Base-by-base conservation (phyloP, 2,329 filamentous ascomycete species). In the Balansia obtecta region DNA sequence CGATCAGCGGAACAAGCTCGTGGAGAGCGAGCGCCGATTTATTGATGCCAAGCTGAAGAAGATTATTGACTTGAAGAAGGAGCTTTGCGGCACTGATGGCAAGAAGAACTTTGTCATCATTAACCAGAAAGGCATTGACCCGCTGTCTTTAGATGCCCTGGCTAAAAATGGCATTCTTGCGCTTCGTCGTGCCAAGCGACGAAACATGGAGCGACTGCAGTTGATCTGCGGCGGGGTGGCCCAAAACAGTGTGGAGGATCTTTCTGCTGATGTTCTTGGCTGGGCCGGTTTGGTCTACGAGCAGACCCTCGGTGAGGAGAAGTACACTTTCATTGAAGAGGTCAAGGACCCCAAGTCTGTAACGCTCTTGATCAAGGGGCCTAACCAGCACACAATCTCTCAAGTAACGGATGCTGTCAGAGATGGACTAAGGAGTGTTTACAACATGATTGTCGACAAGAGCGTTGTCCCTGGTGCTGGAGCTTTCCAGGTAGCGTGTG, bases 91-190 rank as follows among this genome's bases (percentile, higher is more conserved):
- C 32, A 85, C 83, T 60, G 93, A 97, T 62, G 82, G 84, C 9
- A 93, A 88, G 72, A 96, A 97, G 77, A 85, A 86, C 61, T 98
- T 98, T 65, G 93, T 97, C 57, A 84, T 98, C 62, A 88, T 98
- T 70, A 98, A 98, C 75, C 93, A 98, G 71, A 98, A 98, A 78
- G 93, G 93, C 55, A 98, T 98, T 60, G 93, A 98, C 66, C 93
- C 93, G 20, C 76, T 98, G 54, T 96, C 90, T 49, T 77, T 98
- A 58, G 93, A 98, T 61, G 89, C 98, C 12, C 75, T 98, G 52
- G 90, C 93, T 57, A 98, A 98, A 82, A 97, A 98, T 66, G 90
- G 90, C 58, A 98, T 98, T 61, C 81, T 97, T 57, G 93, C 93
- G 49, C 80, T 98, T 55, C 83, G 93, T 62, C 80, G 93, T 66